These are phyloP conservation scores for Psilocybe azurescens DNA, from an alignment of 768 basidiomycete genomes.

Conservation along the genomic window DNA sequence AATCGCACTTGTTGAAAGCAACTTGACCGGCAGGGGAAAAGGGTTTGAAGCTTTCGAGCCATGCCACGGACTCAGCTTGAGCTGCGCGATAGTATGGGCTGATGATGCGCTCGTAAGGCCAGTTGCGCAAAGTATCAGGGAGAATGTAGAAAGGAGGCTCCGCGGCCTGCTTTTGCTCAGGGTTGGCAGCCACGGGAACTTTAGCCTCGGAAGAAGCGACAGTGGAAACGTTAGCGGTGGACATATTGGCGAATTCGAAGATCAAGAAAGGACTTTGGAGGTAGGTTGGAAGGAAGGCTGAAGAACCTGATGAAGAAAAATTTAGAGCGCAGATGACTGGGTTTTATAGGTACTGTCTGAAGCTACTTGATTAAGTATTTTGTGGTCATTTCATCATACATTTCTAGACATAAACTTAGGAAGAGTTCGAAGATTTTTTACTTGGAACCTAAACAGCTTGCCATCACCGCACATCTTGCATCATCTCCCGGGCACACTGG, in stretches of 20 bases:
- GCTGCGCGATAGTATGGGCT: conserved; percentile 13
- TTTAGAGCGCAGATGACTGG: background rate
- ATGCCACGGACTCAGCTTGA: conserved; percentile 9
- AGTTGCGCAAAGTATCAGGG: conserved; percentile 14
- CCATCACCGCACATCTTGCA: background rate
- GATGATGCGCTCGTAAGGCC: conserved; percentile 17
- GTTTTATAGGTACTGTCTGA: background rate
- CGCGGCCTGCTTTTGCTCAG: background rate
- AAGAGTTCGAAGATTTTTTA: background rate
- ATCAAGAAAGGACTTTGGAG: background rate
- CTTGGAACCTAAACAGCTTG: background rate
- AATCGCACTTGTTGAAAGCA: conserved; percentile 14
- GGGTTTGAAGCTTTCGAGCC: conserved; percentile 11
- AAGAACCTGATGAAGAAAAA: background rate
- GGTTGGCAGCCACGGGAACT: background rate
- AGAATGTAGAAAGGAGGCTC: conserved; percentile 9
- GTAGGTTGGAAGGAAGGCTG: background rate
- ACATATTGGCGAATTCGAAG: background rate
- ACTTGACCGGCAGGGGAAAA: conserved; percentile 6
- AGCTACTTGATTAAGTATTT: background rate
- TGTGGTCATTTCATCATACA: background rate
- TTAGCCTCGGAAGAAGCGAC: background rate
- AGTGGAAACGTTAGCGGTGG: background rate
- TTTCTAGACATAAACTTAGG: background rate
- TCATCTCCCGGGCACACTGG: background rate